Evolutionary conservation across 139 green algal genomes (phyloP), one percentile per base, ranked within the genome.

Genomic region (Diplosphaera chodatii): DNA sequence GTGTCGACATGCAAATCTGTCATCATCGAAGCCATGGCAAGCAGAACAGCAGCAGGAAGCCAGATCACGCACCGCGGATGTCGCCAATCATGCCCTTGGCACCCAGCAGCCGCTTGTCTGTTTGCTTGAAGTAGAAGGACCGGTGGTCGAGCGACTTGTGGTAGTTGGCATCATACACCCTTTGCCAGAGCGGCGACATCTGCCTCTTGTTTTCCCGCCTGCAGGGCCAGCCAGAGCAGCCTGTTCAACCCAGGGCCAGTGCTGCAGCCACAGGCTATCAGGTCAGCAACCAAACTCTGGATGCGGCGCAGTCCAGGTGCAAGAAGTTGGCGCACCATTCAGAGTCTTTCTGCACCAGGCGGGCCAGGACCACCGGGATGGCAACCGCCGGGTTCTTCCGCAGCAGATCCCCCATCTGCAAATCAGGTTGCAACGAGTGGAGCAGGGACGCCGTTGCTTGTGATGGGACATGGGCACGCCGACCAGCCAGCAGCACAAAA

Each of bases 61-160:
- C 48, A 27, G 13, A 25, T 5, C 8, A 25, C 16, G 48, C 16
- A 59, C 48, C 48, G 72, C 88, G 90, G 40, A 98, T 86, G 79
- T 98, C 94, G 27, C 78, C 31, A 68, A 98, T 70, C 83, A 99
- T 87, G 65, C 78, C 82, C 83, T 96, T 97, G 30, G 81, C 72
- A 74, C 85, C 89, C 64, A 99, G 87, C 65, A 80, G 86, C 82
- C 95, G 96, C 87, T 99, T 98, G 75, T 99, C 94, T 25, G 79
- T 82, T 64, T 80, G 95, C 84, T 99, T 99, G 88, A 98, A 99
- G 87, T 99, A 99, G 85, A 99, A 99, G 77, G 79, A 91, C 71
- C 93, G 91, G 83, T 98, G 94, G 86, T 99, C 95, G 67, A 99
- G 88, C 13, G 81, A 92, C 80, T 98, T 98, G 82, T 96, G 84